These are phyloP conservation scores for Tricholoma bakamatsutake DNA, from an alignment of 768 basidiomycete species.

Conservation along the genomic window DNA sequence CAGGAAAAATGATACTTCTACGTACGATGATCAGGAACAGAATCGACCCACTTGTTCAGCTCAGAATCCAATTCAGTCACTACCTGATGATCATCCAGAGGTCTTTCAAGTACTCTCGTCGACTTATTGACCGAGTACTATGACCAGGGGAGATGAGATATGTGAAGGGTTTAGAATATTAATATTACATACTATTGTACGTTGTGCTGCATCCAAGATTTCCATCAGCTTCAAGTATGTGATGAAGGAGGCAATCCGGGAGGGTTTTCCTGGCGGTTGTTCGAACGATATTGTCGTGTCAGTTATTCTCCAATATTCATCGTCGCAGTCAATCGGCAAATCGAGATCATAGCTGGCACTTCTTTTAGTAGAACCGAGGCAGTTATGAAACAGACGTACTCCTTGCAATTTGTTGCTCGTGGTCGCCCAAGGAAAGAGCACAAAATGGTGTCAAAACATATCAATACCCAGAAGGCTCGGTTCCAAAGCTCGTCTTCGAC, in stretches of 20 bases:
- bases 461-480: slow-evolving; percentile 40
- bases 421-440: slow-evolving; percentile 17
- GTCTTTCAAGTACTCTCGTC: slow-evolving; percentile 1
- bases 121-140: slow-evolving; percentile 14
- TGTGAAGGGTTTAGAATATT: not conserved
- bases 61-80: slow-evolving; percentile 71
- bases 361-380: not conserved
- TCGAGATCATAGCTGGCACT: slow-evolving; percentile 64
- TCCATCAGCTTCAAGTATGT: slow-evolving; percentile 50
- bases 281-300: slow-evolving; percentile 46
- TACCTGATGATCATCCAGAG: slow-evolving; percentile 38
- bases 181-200: slow-evolving; percentile 44
- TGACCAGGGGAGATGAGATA: not conserved
- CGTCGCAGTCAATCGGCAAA: slow-evolving; percentile 53
- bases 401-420: slow-evolving; percentile 12
- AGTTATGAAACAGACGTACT: slow-evolving; percentile 7
- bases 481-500: slow-evolving; percentile 60
- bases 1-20: slow-evolving; percentile 39
- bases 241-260: slow-evolving; percentile 49
- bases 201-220: slow-evolving; percentile 56
- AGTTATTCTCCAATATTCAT: slow-evolving; percentile 62
- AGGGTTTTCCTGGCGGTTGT: slow-evolving; percentile 58
- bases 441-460: slow-evolving; percentile 15
- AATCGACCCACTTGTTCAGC: slow-evolving; percentile 70
- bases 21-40: slow-evolving; percentile 53